Evolutionary conservation across 495 filamentous ascomycete species (phyloP), one percentile per base, ranked within the genome.

Genomic region (Penicillium pulvis): DNA sequence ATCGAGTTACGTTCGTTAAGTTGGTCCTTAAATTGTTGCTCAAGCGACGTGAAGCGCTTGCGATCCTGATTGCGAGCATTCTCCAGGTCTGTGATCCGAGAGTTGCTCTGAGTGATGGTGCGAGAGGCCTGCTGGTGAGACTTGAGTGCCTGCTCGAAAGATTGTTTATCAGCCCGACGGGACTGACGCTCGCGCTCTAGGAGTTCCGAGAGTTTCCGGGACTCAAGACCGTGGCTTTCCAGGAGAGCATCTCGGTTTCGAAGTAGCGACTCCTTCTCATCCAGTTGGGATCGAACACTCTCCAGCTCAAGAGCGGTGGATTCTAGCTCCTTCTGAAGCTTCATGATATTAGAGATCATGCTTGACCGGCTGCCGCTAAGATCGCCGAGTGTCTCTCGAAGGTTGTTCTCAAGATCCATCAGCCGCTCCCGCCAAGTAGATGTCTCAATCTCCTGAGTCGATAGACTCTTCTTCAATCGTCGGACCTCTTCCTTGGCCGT

Each of bases 171-270:
- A 52, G 89, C 87, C 41, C 89, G 85, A 56, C 94, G 91, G 49
- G 85, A 85, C 62, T 90, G 84, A 33, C 92, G 87, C 74, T 98
- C 94, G 53, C 93, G 93, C 30, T 98, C 94, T 30, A 98, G 85
- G 46, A 97, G 78, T 52, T 98, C 93, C 6, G 85, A 85, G 28
- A 98, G 77, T 65, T 92, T 92, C 51, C 89, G 84, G 31, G 85
- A 88, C 68, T 98, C 94, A 43, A 97, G 85, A 0, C 86, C 90
- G 64, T 93, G 87, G 50, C 84, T 90, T 73, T 98, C 94, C 16
- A 98, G 84, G n/a, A 97, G 80, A 28, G 84, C 81, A 62, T 98
- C 93, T n/a, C 94, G 90, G 65, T 94, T 91, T 53, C 90, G 90
- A 62, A 98, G 86, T 55, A 95, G 78, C 28, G 87, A 86, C 51